Base-by-base conservation (phyloP, 176 grass and related monocot species). In the Poa pratensis region DNA sequence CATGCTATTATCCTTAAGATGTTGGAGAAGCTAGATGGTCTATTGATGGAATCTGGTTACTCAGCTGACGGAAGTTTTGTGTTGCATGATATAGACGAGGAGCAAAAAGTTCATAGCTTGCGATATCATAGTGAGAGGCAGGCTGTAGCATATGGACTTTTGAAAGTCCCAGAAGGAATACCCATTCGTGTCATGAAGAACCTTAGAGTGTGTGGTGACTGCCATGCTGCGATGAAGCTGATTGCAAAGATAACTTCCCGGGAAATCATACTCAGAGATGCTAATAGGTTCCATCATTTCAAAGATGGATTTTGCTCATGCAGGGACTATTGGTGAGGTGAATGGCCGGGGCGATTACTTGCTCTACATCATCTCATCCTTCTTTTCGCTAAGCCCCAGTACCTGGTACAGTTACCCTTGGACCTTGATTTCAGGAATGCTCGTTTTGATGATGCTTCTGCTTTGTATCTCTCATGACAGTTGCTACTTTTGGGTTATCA, bases 201-300 rank as follows among this genome's bases (percentile, higher is more conserved):
- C 62, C 86, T 95, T 14, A 87, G 93, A 84, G 93, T 95, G 3
- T 95, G 93, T 88, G 90, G 90, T 65, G 93, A 95, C 78, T 95
- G 93, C 80, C 93, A 95, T 88, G 90, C 90, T 75, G 90, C 86
- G 2, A 90, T 95, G 68, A 95, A 95, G 76, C 84, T 95, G 80
- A 92, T 90, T 50, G 71, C 88, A 28, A 95, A 92, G 75, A 88
- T 88, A 40, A 92, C 93, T 39, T 54, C 82, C 28, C 59, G 88
- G 23, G 90, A 92, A 79, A 92, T 95, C 50, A 82, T 95, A 86
- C 78, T 95, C 76, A 92, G 93, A 76, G 88, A 92, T 90, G 86
- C 93, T 80, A 95, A 95, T 78, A 92, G 93, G 81, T 95, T 95
- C 23, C 90, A 92, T 81, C 90, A 88, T 92, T 95, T 95, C 88